Conservation (phyloP, 2,329 filamentous ascomycete genomes). For the Blastomyces parvus region DNA sequence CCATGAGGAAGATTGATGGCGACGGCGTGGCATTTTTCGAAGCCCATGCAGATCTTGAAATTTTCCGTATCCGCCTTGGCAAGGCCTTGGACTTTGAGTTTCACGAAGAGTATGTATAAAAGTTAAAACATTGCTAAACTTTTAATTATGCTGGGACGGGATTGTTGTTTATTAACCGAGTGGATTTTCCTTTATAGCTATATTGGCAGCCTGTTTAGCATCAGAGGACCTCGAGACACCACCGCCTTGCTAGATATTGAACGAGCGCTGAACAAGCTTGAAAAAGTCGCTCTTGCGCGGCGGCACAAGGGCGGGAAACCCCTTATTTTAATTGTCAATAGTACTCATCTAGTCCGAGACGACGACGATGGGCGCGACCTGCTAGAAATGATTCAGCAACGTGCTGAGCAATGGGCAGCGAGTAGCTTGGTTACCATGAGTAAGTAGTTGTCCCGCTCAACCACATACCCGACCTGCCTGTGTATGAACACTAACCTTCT, state of each 20-base stretch:
- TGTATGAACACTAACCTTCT: background rate
- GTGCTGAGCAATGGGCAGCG: conserved; percentile 93
- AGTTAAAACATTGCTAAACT: background rate
- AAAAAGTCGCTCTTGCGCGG: conserved; percentile 73
- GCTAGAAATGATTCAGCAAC: conserved; percentile 87
- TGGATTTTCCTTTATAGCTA: conserved; percentile 25
- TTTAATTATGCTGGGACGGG: background rate
- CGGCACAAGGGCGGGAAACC: conserved; percentile 56
- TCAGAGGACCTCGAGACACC: conserved; percentile 82
- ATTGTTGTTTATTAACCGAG: too few species aligned
- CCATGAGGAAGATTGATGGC: conserved; percentile 86
- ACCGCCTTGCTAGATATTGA: conserved; percentile 92
- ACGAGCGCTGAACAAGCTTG: conserved; percentile 91
- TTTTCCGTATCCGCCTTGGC: conserved; percentile 84
- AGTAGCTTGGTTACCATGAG: conserved; percentile 71
- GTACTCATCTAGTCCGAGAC: conserved; percentile 81
- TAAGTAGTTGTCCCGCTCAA: conserved; percentile 17
- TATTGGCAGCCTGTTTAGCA: conserved; percentile 91
- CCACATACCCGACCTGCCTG: background rate
- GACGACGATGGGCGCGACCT: conserved; percentile 89
- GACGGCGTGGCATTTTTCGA: conserved; percentile 92
- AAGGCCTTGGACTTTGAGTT: conserved; percentile 95
- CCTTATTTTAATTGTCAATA: conserved; percentile 88
- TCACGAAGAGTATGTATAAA: conserved; percentile 69
- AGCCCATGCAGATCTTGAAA: conserved; percentile 87